Conservation (phyloP, 1,139 yeast species). For the Candida sp. region DNA sequence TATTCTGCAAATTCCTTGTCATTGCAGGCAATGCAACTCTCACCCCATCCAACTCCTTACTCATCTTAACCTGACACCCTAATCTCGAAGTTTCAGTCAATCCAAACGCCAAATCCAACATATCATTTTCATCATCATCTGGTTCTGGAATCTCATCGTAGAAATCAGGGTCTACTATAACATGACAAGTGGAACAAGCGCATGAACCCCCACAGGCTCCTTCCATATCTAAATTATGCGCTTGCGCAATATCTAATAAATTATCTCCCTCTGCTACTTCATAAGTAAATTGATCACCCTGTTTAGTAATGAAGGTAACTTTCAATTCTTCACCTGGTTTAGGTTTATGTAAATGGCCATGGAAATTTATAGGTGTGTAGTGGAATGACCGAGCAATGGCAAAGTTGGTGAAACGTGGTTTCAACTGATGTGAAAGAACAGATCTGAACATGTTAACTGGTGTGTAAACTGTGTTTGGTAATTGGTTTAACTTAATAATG, state of each 20-base stretch:
- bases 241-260: slow-evolving; percentile 91
- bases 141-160: slow-evolving; percentile 94
- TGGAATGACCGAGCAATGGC: slow-evolving; percentile 14
- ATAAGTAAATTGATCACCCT: slow-evolving; percentile 74
- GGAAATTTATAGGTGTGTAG: slow-evolving; percentile 27
- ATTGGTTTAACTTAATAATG: background rate
- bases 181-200: slow-evolving; percentile 98
- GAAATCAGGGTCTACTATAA: slow-evolving; percentile 91
- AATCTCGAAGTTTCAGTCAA: slow-evolving; percentile 93
- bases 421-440: background rate
- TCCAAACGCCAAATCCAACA: slow-evolving; percentile 97
- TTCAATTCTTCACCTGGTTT: slow-evolving; percentile 92
- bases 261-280: slow-evolving; percentile 96
- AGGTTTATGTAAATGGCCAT: slow-evolving; percentile 89
- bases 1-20: slow-evolving; percentile 87
- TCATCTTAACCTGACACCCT: slow-evolving; percentile 92
- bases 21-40: slow-evolving; percentile 97
- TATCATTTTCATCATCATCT: slow-evolving; percentile 95
- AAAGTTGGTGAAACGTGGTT: background rate
- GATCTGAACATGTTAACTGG: background rate
- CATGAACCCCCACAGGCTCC: slow-evolving; percentile 99
- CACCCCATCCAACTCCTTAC: slow-evolving; percentile 86
- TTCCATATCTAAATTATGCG: slow-evolving; percentile 90
- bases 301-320: slow-evolving; percentile 88
- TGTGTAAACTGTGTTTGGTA: background rate